phyloP scores from a whole-genome alignment of 345 rosid genomes.

The Adansonia digitata region DNA sequence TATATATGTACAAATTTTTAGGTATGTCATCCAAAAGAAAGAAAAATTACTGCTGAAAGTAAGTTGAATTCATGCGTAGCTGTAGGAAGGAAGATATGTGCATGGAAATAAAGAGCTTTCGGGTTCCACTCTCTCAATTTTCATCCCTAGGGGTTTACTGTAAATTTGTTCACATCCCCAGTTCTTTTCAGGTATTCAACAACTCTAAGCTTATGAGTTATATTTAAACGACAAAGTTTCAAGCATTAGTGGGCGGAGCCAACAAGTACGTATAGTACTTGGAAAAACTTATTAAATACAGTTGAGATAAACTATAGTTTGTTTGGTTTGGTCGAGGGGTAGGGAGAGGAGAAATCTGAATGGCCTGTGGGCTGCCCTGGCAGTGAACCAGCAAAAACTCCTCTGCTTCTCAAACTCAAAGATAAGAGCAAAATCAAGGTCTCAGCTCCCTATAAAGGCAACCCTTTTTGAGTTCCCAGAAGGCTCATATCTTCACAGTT shows the following conservation, averaged over 20 bases:
- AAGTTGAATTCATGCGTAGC: neutral
- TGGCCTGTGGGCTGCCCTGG: conserved; percentile 62
- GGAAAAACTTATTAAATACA: neutral
- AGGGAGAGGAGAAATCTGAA: conserved; percentile 27
- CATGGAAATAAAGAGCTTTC: neutral
- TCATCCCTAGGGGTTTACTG: neutral
- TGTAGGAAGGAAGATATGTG: neutral
- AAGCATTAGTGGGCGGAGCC: neutral
- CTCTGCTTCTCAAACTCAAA: conserved; percentile 47
- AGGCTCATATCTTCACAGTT: conserved; percentile 25
- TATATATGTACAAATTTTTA: neutral
- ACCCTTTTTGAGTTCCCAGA: conserved; percentile 27
- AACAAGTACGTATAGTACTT: neutral
- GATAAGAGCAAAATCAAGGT: conserved; percentile 18
- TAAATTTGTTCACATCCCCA: neutral
- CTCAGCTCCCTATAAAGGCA: conserved; percentile 24
- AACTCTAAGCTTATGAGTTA: neutral
- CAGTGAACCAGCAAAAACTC: conserved; percentile 42
- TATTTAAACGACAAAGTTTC: neutral
- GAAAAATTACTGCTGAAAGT: neutral
- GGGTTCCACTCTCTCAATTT: neutral
- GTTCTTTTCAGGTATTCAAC: neutral
- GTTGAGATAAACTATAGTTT: conserved; percentile 9
- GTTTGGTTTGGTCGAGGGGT: neutral
- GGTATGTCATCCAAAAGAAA: too few species aligned